Conservation (phyloP, 306 rosid species). For the Fragaria ananassa region DNA sequence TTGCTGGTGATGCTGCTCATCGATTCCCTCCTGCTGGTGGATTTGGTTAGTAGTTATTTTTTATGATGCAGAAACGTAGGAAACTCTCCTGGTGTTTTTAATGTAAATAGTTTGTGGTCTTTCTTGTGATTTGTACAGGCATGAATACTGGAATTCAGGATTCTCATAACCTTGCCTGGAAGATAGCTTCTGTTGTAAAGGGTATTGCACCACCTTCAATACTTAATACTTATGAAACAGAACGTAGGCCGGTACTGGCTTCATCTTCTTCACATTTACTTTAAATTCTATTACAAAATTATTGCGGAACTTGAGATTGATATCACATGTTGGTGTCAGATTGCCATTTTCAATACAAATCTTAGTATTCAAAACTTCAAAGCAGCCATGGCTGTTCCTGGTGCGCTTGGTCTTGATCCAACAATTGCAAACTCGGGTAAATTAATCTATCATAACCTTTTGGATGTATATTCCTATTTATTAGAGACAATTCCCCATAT, state of each 20-base stretch:
- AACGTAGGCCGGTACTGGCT: constrained; percentile 78
- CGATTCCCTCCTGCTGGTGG: constrained; percentile 99
- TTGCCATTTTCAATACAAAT: constrained; percentile 69
- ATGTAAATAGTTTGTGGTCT: not conserved
- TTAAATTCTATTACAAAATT: constrained; percentile 13
- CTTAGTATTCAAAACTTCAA: constrained; percentile 79
- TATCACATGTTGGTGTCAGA: constrained; percentile 39
- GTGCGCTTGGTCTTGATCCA: constrained; percentile 90
- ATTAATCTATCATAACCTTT: constrained; percentile 10
- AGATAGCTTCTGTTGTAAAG: constrained; percentile 72
- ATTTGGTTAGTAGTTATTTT: constrained; percentile 65
- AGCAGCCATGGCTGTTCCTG: constrained; percentile 96
- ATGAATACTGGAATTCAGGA: constrained; percentile 99
- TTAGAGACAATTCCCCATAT: not conserved
- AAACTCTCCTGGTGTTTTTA: constrained; percentile 13
- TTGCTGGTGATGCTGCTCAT: constrained; percentile 97
- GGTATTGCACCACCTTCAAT: constrained; percentile 74
- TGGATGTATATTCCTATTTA: constrained; percentile 20
- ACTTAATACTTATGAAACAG: constrained; percentile 69
- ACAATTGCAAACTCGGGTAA: constrained; percentile 83
- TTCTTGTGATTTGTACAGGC: constrained; percentile 50
- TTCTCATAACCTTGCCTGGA: constrained; percentile 98
- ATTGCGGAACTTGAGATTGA: constrained; percentile 15
- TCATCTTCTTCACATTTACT: constrained; percentile 20
- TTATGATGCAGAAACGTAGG: constrained; percentile 15